phyloP scores from a whole-genome alignment of 768 basidiomycete genomes.

The Lyophyllum decastes region DNA sequence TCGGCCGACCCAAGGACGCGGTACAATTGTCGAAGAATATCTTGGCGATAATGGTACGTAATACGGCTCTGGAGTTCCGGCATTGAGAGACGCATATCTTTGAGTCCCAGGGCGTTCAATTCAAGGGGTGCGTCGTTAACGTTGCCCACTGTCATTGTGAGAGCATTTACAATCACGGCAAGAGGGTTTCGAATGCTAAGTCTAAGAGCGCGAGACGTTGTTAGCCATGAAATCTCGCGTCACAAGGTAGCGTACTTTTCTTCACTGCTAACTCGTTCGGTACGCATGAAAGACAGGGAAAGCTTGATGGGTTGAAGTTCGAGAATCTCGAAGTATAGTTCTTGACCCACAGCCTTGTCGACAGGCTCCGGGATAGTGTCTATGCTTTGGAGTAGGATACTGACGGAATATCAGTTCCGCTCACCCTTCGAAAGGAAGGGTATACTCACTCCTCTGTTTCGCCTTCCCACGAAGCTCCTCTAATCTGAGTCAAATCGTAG shows the following conservation, averaged over 20 bases:
- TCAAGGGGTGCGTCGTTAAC: conserved; percentile 94
- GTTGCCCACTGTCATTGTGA: conserved; percentile 97
- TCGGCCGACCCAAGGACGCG: conserved; percentile 98
- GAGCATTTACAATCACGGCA: conserved; percentile 89
- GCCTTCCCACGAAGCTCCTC: conserved; percentile 89
- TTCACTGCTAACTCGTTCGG: conserved; percentile 89
- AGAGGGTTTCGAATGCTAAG: conserved; percentile 85
- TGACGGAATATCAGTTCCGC: conserved; percentile 26
- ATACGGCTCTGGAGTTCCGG: conserved; percentile 86
- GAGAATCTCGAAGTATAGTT: conserved; percentile 93
- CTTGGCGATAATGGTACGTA: conserved; percentile 90
- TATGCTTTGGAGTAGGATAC: conserved; percentile 72
- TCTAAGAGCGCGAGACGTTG: conserved; percentile 35
- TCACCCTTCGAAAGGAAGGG: background rate
- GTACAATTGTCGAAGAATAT: conserved; percentile 91
- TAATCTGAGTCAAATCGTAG: conserved; percentile 89
- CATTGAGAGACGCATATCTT: conserved; percentile 87
- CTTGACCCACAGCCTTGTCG: conserved; percentile 64
- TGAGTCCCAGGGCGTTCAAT: conserved; percentile 91
- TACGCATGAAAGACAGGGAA: conserved; percentile 95
- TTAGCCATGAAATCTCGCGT: conserved; percentile 7
- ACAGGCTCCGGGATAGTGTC: conserved; percentile 73
- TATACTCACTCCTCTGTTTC: conserved; percentile 68
- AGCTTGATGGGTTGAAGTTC: conserved; percentile 94
- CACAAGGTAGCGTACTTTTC: conserved; percentile 66